These are phyloP conservation scores for Whalleya microplaca DNA, from an alignment of 2,329 filamentous ascomycete genomes.

Conservation along the genomic window DNA sequence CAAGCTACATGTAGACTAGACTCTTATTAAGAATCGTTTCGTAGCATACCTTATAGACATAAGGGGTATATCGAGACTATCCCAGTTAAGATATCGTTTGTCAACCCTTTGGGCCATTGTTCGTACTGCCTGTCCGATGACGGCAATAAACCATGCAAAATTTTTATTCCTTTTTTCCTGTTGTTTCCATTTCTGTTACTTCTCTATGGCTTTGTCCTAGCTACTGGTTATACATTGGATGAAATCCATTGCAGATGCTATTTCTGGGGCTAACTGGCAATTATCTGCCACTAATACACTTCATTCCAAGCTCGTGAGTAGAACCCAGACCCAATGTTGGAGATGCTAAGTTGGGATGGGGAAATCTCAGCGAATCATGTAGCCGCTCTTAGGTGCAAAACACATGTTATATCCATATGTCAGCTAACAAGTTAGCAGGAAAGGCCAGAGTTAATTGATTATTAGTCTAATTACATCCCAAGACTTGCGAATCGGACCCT, in stretches of 20 bases:
- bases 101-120: background rate
- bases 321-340: no score
- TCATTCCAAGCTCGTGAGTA: no score
- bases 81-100: background rate
- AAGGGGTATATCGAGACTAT: background rate
- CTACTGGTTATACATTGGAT: background rate
- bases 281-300: no score
- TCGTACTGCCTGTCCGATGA: slow-evolving; percentile 18
- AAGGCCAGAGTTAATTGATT: slow-evolving; percentile 1
- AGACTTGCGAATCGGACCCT: background rate
- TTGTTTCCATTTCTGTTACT: no score
- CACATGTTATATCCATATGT: no score
- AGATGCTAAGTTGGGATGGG: no score
- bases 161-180: slow-evolving; percentile 3
- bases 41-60: background rate
- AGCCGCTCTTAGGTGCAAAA: no score
- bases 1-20: background rate
- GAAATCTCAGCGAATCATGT: no score
- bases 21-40: background rate
- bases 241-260: slow-evolving; percentile 3
- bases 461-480: background rate
- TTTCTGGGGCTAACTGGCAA: no score
- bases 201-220: no score
- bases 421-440: background rate
- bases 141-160: no score